These are phyloP conservation scores for Pyricularia pennisetigena DNA, from an alignment of 2,329 filamentous ascomycete species.

Conservation along the genomic window DNA sequence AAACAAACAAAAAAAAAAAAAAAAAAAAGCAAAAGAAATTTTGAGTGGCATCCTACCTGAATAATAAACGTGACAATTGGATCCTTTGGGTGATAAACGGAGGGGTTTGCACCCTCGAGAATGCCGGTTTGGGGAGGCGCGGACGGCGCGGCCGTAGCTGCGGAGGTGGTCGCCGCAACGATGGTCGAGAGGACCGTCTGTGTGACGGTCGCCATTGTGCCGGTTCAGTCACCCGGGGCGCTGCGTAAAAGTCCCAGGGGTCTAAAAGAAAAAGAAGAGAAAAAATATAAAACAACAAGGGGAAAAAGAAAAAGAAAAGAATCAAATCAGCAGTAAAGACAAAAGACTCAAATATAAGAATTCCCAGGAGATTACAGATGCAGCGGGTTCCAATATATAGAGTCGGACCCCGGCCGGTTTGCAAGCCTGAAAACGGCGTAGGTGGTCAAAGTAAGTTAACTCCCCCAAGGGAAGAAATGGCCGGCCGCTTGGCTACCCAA, in stretches of 20 bases:
- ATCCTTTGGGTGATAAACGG: slow-evolving; percentile 50
- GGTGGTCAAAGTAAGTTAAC: background rate
- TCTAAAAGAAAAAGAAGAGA: background rate
- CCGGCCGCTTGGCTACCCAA: background rate
- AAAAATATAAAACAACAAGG: background rate
- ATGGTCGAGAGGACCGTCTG: slow-evolving; percentile 9
- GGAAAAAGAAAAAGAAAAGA: background rate
- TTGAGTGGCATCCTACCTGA: slow-evolving; percentile 35
- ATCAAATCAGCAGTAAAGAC: too few species aligned
- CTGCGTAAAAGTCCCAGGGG: background rate
- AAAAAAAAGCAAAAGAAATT: background rate
- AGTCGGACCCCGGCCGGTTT: background rate
- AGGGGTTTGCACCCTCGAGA: slow-evolving; percentile 54
- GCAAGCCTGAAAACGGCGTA: background rate
- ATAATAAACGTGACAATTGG: slow-evolving; percentile 63
- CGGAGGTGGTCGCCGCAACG: slow-evolving; percentile 6
- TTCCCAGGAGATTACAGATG: background rate
- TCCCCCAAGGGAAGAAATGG: background rate
- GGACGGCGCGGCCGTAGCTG: slow-evolving; percentile 19
- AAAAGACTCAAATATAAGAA: background rate
- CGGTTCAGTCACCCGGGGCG: background rate
- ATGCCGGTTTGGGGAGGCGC: slow-evolving; percentile 36
- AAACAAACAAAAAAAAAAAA: too few species aligned
- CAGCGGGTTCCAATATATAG: background rate
- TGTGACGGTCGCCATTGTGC: slow-evolving; percentile 14